Conservation (phyloP, 768 basidiomycete species). For the Fomitopsis serialis region DNA sequence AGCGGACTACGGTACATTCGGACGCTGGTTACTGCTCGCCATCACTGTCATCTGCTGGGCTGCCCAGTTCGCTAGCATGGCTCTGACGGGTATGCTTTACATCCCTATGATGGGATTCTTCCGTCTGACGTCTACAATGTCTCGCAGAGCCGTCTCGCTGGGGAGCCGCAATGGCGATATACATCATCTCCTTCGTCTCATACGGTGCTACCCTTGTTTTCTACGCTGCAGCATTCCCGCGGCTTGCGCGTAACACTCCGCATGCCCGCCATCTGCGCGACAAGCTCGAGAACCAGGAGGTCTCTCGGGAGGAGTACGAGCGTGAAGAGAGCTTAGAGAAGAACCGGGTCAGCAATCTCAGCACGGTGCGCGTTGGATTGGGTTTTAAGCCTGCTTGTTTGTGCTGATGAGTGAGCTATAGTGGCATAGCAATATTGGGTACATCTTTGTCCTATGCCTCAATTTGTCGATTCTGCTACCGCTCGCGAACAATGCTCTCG, state of each 20-base stretch:
- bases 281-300: constrained; percentile 55
- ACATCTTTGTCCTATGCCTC: constrained; percentile 56
- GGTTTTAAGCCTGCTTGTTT: neutral
- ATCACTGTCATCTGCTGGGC: constrained; percentile 76
- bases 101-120: neutral
- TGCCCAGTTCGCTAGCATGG: constrained; percentile 73
- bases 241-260: constrained; percentile 72
- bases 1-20: constrained; percentile 72
- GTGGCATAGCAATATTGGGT: constrained; percentile 77
- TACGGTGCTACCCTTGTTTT: constrained; percentile 82
- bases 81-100: constrained; percentile 50
- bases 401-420: neutral
- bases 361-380: constrained; percentile 46
- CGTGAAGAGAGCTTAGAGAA: constrained; percentile 74
- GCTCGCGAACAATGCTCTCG: constrained; percentile 47
- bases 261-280: constrained; percentile 51
- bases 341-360: constrained; percentile 81
- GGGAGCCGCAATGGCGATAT: constrained; percentile 72
- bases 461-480: constrained; percentile 71
- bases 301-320: constrained; percentile 60
- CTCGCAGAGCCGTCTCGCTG: constrained; percentile 57
- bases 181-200: constrained; percentile 73
- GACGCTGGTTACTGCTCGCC: constrained; percentile 70
- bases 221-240: constrained; percentile 73
- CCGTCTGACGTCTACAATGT: neutral